These are phyloP conservation scores for Prototheca wickerhamii DNA, from an alignment of 163 green algal species.

Conservation along the genomic window DNA sequence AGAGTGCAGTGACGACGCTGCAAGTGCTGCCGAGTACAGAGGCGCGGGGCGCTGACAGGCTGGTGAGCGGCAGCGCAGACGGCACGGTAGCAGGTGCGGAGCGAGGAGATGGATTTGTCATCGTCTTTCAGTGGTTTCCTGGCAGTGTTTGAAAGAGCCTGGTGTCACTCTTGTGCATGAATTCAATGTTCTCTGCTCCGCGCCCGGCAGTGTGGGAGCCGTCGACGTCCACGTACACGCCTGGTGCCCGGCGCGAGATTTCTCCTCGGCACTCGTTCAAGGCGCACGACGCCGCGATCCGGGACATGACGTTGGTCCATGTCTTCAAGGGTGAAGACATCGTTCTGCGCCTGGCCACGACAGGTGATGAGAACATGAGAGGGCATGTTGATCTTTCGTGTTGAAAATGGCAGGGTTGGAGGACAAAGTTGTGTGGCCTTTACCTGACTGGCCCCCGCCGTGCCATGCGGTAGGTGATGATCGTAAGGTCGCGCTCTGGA, in stretches of 20 bases:
- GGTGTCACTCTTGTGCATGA: no score
- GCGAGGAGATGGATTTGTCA: not conserved
- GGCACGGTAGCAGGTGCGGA: slow-evolving; percentile 23
- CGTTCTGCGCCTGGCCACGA: slow-evolving; percentile 31
- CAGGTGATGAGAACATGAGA: slow-evolving; percentile 16
- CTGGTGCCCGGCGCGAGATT: slow-evolving; percentile 24
- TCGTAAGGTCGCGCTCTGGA: slow-evolving; percentile 20
- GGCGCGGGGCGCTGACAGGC: slow-evolving; percentile 24
- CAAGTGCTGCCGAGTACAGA: slow-evolving; percentile 26
- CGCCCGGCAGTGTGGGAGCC: slow-evolving; percentile 38
- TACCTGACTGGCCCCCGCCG: not conserved
- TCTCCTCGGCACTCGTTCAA: slow-evolving; percentile 29
- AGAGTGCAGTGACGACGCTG: slow-evolving; percentile 41
- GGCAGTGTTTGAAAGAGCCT: no score
- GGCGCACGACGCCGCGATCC: slow-evolving; percentile 49
- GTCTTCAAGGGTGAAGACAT: slow-evolving; percentile 13
- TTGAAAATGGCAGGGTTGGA: not conserved
- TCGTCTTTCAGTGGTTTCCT: not conserved
- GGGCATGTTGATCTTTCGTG: not conserved
- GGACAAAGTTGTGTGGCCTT: no score
- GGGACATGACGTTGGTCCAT: slow-evolving; percentile 22
- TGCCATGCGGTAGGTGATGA: slow-evolving; percentile 12
- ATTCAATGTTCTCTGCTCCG: not conserved
- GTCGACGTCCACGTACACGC: slow-evolving; percentile 11
- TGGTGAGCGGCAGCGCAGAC: slow-evolving; percentile 35